Percentiles rank a stretch among this genome's conserved stretches.
Conservation (phyloP, 768 basidiomycete species). For the Kwoniella mangroviensis region DNA sequence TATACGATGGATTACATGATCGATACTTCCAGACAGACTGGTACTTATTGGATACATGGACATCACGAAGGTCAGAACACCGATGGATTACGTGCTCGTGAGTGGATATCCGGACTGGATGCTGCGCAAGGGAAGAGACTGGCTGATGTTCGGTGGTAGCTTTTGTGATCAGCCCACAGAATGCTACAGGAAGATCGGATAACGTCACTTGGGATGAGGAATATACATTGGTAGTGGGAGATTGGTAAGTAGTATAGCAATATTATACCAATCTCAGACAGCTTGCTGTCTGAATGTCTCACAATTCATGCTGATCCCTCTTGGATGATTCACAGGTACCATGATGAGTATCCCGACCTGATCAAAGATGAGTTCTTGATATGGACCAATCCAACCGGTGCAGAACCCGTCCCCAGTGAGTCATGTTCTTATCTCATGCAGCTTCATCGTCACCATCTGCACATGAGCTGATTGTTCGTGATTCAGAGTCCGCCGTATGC, state of each 20-base stretch:
- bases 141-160: conserved; percentile 58
- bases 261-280: too few relatives aligned
- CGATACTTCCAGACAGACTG: conserved; percentile 56
- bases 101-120: conserved; percentile 7
- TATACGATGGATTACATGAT: conserved; percentile 75
- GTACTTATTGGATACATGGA: conserved; percentile 52
- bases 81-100: conserved; percentile 80
- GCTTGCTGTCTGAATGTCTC: too few relatives aligned
- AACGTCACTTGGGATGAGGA: conserved; percentile 79
- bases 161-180: conserved; percentile 68
- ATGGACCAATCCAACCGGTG: conserved; percentile 72
- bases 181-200: conserved; percentile 58
- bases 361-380: conserved; percentile 68
- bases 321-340: conserved; percentile 62
- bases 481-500: conserved; percentile 71
- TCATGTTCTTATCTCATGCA: too few relatives aligned
- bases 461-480: conserved; percentile 60
- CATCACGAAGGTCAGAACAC: conserved; percentile 72
- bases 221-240: conserved; percentile 79
- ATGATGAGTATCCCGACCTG: conserved; percentile 70
- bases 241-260: conserved; percentile 65
- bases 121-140: background rate
- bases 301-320: too few relatives aligned
- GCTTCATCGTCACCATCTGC: too few relatives aligned
- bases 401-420: conserved; percentile 81